Percentiles rank a stretch among this genome's conserved stretches.
Conservation (phyloP, 2,329 filamentous ascomycete species). For the Fusarium sp. region DNA sequence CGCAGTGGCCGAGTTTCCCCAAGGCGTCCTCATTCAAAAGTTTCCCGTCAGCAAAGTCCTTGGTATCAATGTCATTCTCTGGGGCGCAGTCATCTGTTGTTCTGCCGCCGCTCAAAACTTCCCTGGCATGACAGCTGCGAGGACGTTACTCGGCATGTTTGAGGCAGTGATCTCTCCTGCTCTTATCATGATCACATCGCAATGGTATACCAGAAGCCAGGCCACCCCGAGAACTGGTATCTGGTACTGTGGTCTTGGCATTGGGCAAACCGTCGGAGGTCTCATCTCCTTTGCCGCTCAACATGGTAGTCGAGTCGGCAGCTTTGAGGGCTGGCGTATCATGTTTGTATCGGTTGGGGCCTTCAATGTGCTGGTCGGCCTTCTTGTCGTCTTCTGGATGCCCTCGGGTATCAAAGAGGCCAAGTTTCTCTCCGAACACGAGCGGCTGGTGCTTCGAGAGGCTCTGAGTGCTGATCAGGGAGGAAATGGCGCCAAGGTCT, state of each 20-base stretch:
- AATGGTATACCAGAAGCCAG: constrained; percentile 56
- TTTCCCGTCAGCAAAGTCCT: constrained; percentile 51
- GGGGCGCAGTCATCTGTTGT: not conserved
- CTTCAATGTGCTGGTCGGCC: constrained; percentile 59
- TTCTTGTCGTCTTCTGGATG: constrained; percentile 56
- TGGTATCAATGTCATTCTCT: constrained; percentile 37
- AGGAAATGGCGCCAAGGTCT: constrained; percentile 56
- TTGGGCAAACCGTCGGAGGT: constrained; percentile 55
- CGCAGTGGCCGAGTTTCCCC: constrained; percentile 45
- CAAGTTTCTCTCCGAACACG: constrained; percentile 34
- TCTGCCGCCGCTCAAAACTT: constrained; percentile 56
- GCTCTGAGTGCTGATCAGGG: constrained; percentile 65
- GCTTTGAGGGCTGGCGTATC: constrained; percentile 60
- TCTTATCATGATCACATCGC: constrained; percentile 62
- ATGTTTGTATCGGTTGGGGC: constrained; percentile 65
- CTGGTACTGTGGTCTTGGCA: constrained; percentile 44
- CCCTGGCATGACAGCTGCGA: constrained; percentile 54
- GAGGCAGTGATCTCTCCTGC: constrained; percentile 62
- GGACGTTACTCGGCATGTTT: constrained; percentile 60
- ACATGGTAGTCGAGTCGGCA: constrained; percentile 53
- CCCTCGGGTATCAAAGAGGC: constrained; percentile 50
- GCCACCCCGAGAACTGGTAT: constrained; percentile 59
- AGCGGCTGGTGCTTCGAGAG: constrained; percentile 61
- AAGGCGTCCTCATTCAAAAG: constrained; percentile 49
- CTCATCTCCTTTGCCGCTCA: constrained; percentile 65